These are phyloP conservation scores for Acanthamoeba culbertsoni DNA, from an alignment of 208 protist species.

Conservation along the genomic window DNA sequence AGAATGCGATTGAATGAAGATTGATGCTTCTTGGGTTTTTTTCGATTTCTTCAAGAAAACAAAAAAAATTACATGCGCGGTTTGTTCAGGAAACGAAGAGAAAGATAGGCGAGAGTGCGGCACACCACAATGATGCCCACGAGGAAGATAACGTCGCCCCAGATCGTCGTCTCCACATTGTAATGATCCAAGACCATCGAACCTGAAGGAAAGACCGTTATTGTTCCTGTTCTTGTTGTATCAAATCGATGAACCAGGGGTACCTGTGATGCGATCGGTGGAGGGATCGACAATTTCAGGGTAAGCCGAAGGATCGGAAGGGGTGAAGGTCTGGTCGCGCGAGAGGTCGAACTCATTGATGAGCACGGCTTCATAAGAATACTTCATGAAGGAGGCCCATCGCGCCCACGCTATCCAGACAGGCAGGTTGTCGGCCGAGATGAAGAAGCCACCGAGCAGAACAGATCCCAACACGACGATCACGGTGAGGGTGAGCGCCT, in stretches of 20 bases:
- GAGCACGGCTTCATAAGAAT: slow-evolving; percentile 1
- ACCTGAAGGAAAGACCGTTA: neutral
- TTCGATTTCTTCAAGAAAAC: neutral
- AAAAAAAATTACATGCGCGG: neutral
- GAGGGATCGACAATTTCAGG: neutral
- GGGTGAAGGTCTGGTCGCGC: neutral
- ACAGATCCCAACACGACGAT: slow-evolving; percentile 24
- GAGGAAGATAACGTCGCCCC: slow-evolving; percentile 54
- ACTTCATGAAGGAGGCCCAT: slow-evolving; percentile 46
- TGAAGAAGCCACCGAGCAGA: slow-evolving; percentile 59
- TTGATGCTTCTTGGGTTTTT: neutral
- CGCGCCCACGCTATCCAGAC: slow-evolving; percentile 30
- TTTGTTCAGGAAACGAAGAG: slow-evolving; percentile 49
- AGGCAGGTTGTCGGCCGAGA: slow-evolving; percentile 9
- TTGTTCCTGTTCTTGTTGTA: neutral
- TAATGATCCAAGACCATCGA: neutral
- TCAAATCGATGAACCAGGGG: neutral
- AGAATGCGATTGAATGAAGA: neutral
- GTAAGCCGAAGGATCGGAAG: neutral
- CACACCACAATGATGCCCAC: neutral
- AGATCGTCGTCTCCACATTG: slow-evolving; percentile 48
- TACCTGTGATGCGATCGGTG: neutral
- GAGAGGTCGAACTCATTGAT: slow-evolving; percentile 53
- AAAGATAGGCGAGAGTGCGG: neutral
- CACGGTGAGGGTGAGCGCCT: neutral